Base-by-base conservation (phyloP, 208 protist genomes). In the Acanthamoeba culbertsoni region DNA sequence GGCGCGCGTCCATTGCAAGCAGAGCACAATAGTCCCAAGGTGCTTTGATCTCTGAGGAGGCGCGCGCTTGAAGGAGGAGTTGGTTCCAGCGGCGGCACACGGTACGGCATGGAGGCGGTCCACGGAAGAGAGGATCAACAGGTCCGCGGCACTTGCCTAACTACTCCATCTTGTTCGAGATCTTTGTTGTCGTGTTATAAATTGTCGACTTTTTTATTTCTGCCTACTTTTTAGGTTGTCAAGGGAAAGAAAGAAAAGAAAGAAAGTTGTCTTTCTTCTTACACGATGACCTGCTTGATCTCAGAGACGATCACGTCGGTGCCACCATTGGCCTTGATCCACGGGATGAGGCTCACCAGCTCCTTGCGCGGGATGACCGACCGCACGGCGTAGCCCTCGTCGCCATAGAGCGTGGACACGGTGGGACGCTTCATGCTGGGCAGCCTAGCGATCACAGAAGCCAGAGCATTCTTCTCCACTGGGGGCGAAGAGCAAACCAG, bases 261-360 rank as follows among this genome's bases (percentile, higher is more conserved):
- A 26, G 23, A n/a, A 26, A 26, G 62, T 51, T 26, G 71, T 26
- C n/a, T n/a, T n/a, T n/a, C n/a, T n/a, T n/a, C n/a, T 59, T 82
- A 94, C 73, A 84, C n/a, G 71, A 94, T 84, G 55, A 94, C 55
- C 84, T 92, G 79, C 84, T 86, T 77, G 75, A 94, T 73, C 26
- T 94, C 86, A 14, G 75, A 51, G 92, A 94, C 75, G 92, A 94
- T 89, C 18, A 94, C 68, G 71, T 94, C 92, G 35, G 84, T 51
- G 6, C 73, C 92, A 33, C 92, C 92, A 51, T 94, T 90, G 63
- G 57, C 53, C 77, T 94, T 94, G 92, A 94, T 94, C 73, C 73
- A 93, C n/a, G 92, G 92, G 20, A 94, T 63, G 26, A 93, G 62
- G 23, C 37, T 91, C 57, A 91, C 57, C 35, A 89, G 73, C 3